Conservation (phyloP, 2,329 filamentous ascomycete genomes). For the Phyllachora maydis region DNA sequence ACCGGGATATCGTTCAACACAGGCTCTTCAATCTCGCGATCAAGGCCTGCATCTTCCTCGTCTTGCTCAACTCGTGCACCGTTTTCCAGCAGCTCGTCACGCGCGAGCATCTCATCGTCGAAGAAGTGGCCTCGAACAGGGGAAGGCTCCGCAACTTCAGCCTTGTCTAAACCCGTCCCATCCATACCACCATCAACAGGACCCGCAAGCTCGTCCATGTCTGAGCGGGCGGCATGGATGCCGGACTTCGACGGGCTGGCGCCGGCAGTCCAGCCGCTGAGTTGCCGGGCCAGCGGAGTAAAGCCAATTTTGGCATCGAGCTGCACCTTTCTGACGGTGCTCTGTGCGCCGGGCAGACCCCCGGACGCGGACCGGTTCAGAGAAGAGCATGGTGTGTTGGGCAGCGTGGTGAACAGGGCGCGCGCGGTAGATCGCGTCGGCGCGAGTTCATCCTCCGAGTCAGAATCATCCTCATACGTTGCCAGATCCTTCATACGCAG, state of each 20-base stretch:
- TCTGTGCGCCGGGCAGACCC: too few species aligned
- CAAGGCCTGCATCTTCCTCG: constrained; percentile 1
- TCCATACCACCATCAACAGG: constrained; percentile 1
- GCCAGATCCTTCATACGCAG: constrained; percentile 26
- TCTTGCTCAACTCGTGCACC: constrained; percentile 1
- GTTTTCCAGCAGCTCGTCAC: constrained; percentile 4
- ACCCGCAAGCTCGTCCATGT: neutral
- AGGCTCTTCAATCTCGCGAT: constrained; percentile 9
- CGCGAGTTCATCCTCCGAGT: constrained; percentile 31
- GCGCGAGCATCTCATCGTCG: constrained; percentile 36
- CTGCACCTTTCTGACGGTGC: constrained; percentile 9
- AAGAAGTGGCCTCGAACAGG: constrained; percentile 30
- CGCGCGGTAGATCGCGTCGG: too few species aligned
- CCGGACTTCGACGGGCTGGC: constrained; percentile 26
- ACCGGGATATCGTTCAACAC: constrained; percentile 24
- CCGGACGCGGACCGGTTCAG: too few species aligned
- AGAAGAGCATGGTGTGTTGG: too few species aligned
- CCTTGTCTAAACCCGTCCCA: too few species aligned
- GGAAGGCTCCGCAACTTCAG: constrained; percentile 12
- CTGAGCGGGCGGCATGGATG: constrained; percentile 6
- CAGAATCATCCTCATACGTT: constrained; percentile 22
- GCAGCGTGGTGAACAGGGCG: too few species aligned
- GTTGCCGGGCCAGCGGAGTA: constrained; percentile 40
- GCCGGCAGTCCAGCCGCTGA: constrained; percentile 39
- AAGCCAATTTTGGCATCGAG: constrained; percentile 8